Conservation (phyloP, 257 asterid genomes). For the Misopates orontium region DNA sequence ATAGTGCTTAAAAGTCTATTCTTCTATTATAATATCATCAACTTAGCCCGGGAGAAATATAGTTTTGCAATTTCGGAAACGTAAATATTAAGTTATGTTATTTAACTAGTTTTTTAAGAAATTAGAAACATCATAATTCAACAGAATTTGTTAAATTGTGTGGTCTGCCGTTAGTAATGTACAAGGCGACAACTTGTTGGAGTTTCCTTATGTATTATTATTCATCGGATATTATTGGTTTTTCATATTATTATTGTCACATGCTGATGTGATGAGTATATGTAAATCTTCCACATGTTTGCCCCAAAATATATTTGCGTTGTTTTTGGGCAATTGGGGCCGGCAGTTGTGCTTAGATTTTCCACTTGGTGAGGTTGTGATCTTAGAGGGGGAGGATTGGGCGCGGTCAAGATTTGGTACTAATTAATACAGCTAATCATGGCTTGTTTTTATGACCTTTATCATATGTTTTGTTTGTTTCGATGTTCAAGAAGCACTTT, state of each 20-base stretch:
- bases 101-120: too few species aligned
- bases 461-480: not conserved
- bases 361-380: constrained; percentile 40
- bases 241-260: constrained; percentile 14
- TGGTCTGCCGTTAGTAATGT: not conserved
- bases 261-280: constrained; percentile 2
- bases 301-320: not conserved
- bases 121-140: too few species aligned
- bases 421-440: constrained; percentile 4
- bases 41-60: too few species aligned
- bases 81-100: too few species aligned
- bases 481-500: too few species aligned
- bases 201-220: constrained; percentile 16
- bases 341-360: constrained; percentile 36
- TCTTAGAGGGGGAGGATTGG: not conserved
- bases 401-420: constrained; percentile 29
- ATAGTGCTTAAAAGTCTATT: too few species aligned
- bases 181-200: constrained; percentile 13
- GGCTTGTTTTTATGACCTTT: not conserved
- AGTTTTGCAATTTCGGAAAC: too few species aligned
- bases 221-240: constrained; percentile 3
- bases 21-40: too few species aligned
- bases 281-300: constrained; percentile 13
- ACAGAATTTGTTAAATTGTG: not conserved
- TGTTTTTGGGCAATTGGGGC: constrained; percentile 26